Conservation (phyloP, 805 yeast species). For the Starmerella apicola region DNA sequence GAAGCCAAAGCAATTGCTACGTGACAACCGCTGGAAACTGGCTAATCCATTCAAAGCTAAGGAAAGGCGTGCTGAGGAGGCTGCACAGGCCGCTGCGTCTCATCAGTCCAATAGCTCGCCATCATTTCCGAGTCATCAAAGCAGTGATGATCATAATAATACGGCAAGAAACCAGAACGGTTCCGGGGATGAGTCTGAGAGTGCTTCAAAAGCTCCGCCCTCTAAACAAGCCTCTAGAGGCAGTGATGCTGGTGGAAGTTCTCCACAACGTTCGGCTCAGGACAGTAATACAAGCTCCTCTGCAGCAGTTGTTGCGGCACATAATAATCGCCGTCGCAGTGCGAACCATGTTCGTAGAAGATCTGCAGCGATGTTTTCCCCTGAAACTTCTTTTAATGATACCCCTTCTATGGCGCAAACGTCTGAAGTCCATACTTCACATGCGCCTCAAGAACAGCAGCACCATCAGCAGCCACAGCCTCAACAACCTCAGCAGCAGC, state of each 20-base stretch:
- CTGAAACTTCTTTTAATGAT: background rate
- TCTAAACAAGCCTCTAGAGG: background rate
- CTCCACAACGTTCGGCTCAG: no score
- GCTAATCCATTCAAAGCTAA: slow-evolving; percentile 10
- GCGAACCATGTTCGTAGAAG: slow-evolving; percentile 11
- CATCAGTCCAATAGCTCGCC: no score
- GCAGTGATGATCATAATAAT: no score
- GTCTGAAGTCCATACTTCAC: background rate
- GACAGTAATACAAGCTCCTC: slow-evolving; percentile 3
- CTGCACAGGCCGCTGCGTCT: background rate
- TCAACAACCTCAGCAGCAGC: background rate
- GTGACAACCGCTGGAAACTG: slow-evolving; percentile 18
- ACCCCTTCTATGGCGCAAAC: no score
- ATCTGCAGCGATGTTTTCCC: slow-evolving; percentile 5
- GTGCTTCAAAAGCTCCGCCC: no score
- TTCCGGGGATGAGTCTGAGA: no score
- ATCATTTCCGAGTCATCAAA: no score
- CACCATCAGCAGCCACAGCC: background rate
- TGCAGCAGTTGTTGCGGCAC: slow-evolving; percentile 14
- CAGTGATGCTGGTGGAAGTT: background rate
- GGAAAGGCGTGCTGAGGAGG: slow-evolving; percentile 1
- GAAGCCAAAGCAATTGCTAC: slow-evolving; percentile 15
- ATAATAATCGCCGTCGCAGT: slow-evolving; percentile 13
- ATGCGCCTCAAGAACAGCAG: background rate
- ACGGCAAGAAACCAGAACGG: no score